Base-by-base conservation (phyloP, 805 yeast species). In the Metschnikowia colocasiae region DNA sequence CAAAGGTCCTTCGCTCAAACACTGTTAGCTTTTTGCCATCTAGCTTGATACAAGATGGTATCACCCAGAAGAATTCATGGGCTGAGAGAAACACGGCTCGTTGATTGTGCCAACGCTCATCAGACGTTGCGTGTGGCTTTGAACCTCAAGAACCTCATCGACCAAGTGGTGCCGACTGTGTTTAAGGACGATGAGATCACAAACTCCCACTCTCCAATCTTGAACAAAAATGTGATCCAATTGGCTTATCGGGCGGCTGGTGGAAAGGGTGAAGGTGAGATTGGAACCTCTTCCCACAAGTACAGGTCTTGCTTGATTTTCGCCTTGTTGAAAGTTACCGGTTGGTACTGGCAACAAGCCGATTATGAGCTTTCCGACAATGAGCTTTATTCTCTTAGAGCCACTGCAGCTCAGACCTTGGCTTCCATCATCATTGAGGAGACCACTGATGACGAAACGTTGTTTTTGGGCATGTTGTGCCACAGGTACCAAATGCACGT, bases 161-260 rank as follows among this genome's bases (percentile, higher is more conserved):
- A 89, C 64, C 72, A 76, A 36, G 71, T 85, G 13, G 75, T 89
- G 27, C 91, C 94, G 0, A 75, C 84, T 34, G 80, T 79, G n/a
- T 77, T 81, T 51, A 76, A 74, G 9, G 74, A 68, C 13, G 60
- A 66, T 4, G 71, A 71, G 3, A 76, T 88, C 38, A 67, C 79
- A 5, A 64, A 74, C 8, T 79, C 81, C 5, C 81, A 79, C 46
- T 81, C 88, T 0, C 74, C 81, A 1, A 74, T 86, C 32, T 63
- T 88, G 47, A 83, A 79, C 51, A 71, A 71, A 3, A 71, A 73
- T 15, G 86, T 86, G 2, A 61, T 85, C n/a, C 61, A 72, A 12
- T 71, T 87, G 49, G 85, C 82, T 2, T 72, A 78, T 46, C 76
- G 74, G 25, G 94, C 95, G 5, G 95, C 95, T 16, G 95, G 95